These are phyloP conservation scores for Aspergillus sp. DNA, from an alignment of 2,329 filamentous ascomycete genomes.

Conservation along the genomic window DNA sequence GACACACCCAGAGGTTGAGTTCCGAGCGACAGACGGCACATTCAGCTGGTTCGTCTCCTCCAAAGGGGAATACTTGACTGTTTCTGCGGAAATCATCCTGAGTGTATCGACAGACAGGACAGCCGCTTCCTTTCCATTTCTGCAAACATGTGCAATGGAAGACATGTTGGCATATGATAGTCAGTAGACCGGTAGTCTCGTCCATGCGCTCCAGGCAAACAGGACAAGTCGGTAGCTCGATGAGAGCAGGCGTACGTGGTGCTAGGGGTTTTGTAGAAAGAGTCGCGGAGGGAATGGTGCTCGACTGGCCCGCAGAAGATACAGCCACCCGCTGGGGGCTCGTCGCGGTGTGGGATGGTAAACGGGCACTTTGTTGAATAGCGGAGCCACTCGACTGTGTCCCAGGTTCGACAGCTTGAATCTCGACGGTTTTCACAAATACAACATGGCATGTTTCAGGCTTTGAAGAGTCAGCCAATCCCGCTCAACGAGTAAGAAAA, in stretches of 20 bases:
- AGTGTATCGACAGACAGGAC: slow-evolving; percentile 90
- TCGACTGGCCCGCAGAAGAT: slow-evolving; percentile 24
- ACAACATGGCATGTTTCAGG: slow-evolving; percentile 93
- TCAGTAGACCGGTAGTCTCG: slow-evolving; percentile 89
- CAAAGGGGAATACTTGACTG: slow-evolving; percentile 51
- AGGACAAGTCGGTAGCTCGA: slow-evolving; percentile 91
- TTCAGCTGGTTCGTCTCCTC: slow-evolving; percentile 54
- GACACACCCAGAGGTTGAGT: slow-evolving; percentile 87
- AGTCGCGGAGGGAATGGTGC: slow-evolving; percentile 35
- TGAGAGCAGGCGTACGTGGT: slow-evolving; percentile 73
- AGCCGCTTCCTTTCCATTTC: slow-evolving; percentile 92
- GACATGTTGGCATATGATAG: slow-evolving; percentile 94
- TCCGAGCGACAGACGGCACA: slow-evolving; percentile 77
- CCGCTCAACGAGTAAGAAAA: slow-evolving; percentile 1
- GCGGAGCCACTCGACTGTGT: slow-evolving; percentile 16
- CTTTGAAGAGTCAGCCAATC: slow-evolving; percentile 42
- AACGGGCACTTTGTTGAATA: slow-evolving; percentile 57
- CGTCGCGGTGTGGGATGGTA: slow-evolving; percentile 36
- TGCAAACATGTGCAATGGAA: slow-evolving; percentile 96
- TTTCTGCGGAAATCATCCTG: slow-evolving; percentile 51
- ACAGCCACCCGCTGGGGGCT: slow-evolving; percentile 20
- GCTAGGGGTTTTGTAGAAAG: slow-evolving; percentile 60
- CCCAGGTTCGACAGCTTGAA: slow-evolving; percentile 58
- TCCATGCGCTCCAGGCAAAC: slow-evolving; percentile 98
- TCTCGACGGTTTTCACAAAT: slow-evolving; percentile 87